Evolutionary conservation across 2,329 filamentous ascomycete species (phyloP).

Genomic region (Aspergillus tubingensis): DNA sequence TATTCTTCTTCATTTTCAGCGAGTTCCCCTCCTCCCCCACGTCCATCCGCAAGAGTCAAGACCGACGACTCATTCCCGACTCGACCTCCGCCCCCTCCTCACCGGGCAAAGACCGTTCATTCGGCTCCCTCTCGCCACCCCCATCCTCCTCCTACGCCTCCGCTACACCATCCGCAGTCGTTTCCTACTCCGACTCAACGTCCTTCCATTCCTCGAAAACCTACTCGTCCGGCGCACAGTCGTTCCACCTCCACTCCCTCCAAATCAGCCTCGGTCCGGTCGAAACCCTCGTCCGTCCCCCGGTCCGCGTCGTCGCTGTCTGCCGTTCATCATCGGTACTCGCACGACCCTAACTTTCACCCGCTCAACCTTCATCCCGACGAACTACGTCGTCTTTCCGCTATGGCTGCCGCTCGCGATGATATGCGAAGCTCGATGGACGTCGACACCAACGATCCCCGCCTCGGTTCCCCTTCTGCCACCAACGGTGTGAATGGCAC

Average conservation of each 20-base stretch:
- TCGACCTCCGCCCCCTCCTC: constrained; percentile 2
- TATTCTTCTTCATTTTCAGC: background rate
- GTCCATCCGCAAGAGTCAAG: constrained; percentile 1
- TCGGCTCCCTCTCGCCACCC: constrained; percentile 6
- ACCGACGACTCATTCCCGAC: constrained; percentile 14
- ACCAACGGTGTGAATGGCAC: constrained; percentile 37
- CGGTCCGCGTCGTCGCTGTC: constrained; percentile 15
- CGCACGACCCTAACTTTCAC: constrained; percentile 65
- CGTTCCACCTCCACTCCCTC: constrained; percentile 35
- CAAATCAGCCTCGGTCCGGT: constrained; percentile 24
- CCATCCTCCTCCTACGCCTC: constrained; percentile 6
- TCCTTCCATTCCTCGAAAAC: constrained; percentile 22
- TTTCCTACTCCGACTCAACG: background rate
- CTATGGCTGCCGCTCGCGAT: constrained; percentile 52
- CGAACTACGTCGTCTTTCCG: constrained; percentile 75
- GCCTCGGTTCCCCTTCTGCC: constrained; percentile 56
- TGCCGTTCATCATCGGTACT: constrained; percentile 30
- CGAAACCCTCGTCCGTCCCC: constrained; percentile 14
- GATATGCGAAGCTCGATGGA: constrained; percentile 68
- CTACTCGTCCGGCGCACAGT: constrained; percentile 25
- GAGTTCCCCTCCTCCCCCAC: constrained; percentile 4
- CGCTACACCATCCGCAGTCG: constrained; percentile 13
- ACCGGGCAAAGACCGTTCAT: constrained; percentile 5
- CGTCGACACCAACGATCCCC: constrained; percentile 64
- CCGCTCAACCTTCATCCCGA: constrained; percentile 89